Evolutionary conservation across 768 basidiomycete species (phyloP).

Genomic region (Lactarius sanguifluus): DNA sequence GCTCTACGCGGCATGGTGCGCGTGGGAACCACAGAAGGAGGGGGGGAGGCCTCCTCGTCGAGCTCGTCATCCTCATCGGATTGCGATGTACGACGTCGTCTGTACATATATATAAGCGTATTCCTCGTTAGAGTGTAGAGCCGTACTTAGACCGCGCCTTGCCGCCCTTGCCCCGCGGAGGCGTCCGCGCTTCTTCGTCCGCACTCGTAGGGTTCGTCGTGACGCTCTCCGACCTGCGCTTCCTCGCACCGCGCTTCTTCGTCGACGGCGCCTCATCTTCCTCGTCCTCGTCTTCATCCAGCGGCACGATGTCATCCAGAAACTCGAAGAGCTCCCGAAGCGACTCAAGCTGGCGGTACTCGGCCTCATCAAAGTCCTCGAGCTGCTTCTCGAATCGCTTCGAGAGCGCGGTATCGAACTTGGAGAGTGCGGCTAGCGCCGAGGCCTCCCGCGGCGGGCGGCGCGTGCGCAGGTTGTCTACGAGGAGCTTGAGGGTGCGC

Average conservation of each 20-base stretch:
- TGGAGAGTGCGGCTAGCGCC: constrained; percentile 66
- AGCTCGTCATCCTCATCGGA: constrained; percentile 45
- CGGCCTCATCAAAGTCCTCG: constrained; percentile 69
- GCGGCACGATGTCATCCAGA: constrained; percentile 67
- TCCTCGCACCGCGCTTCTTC: constrained; percentile 43
- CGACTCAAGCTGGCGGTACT: constrained; percentile 61
- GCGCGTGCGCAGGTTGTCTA: constrained; percentile 58
- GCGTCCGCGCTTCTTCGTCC: constrained; percentile 28
- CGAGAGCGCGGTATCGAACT: constrained; percentile 62
- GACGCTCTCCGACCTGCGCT: constrained; percentile 62
- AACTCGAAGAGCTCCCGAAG: constrained; percentile 67
- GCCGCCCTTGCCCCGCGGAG: constrained; percentile 38
- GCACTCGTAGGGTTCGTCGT: constrained; percentile 45
- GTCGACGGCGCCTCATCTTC: constrained; percentile 38
- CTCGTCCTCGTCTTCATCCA: constrained; percentile 57
- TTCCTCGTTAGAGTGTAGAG: background rate
- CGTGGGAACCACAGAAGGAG: constrained; percentile 44
- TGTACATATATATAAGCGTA: constrained; percentile 32
- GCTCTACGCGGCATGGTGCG: constrained; percentile 56
- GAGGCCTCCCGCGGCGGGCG: constrained; percentile 58
- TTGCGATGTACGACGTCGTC: constrained; percentile 56
- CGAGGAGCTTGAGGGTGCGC: constrained; percentile 57
- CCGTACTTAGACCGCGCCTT: constrained; percentile 38
- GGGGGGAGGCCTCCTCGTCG: constrained; percentile 38
- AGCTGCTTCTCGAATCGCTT: constrained; percentile 76